A percentile compares a stretch with the other conserved stretches of the same genome.
Evolutionary conservation across 148 eudicot species (phyloP).

Genomic region (Cornus florida): DNA sequence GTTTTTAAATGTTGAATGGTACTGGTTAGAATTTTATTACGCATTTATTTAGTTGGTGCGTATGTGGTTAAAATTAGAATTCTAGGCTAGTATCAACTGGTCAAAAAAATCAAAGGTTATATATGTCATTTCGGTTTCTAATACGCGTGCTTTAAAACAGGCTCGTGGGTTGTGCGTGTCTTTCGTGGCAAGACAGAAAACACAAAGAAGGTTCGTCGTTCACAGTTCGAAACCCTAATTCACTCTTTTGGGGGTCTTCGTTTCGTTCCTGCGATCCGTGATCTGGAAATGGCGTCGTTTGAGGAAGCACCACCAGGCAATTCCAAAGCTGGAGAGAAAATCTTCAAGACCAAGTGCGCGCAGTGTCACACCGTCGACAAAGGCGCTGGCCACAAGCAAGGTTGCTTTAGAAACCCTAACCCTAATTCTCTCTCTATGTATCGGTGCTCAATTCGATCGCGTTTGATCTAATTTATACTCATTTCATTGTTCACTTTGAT

Average conservation of each 20-base stretch:
- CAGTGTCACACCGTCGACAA: slow-evolving; percentile 43
- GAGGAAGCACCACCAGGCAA: slow-evolving; percentile 30
- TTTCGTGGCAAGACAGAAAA: neutral
- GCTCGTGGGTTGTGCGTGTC: neutral
- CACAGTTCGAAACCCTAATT: neutral
- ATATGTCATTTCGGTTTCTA: neutral
- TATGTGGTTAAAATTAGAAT: no score
- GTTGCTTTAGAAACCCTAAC: slow-evolving; percentile 11
- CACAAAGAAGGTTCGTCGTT: neutral
- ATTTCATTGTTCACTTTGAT: neutral
- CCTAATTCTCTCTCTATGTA: neutral
- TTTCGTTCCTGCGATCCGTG: neutral
- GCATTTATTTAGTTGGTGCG: no score
- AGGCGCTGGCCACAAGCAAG: slow-evolving; percentile 51
- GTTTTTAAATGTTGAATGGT: no score
- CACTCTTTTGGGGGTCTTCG: neutral
- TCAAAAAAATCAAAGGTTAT: neutral
- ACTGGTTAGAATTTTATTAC: no score
- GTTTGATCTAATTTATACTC: neutral
- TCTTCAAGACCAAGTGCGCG: slow-evolving; percentile 43
- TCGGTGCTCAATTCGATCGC: neutral
- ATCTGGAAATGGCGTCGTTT: slow-evolving; percentile 27
- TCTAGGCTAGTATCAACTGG: no score
- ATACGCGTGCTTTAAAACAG: neutral
- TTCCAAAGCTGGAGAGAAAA: slow-evolving; percentile 27